These are phyloP conservation scores for Exophiala alcalophila DNA, from an alignment of 2,329 filamentous ascomycete species.

Conservation along the genomic window DNA sequence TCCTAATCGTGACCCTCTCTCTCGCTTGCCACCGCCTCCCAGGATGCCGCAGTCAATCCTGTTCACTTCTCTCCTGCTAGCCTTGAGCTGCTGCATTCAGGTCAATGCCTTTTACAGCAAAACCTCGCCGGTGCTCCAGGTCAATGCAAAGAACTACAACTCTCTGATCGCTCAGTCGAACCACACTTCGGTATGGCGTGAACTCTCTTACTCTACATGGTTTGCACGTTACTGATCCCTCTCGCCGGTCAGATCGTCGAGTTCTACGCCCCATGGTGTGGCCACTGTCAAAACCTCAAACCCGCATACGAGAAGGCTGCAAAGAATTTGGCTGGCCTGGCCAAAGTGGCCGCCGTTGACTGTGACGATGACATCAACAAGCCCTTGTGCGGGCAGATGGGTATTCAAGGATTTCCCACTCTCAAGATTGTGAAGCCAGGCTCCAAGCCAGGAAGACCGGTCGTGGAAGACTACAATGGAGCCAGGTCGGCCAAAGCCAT, in stretches of 20 bases:
- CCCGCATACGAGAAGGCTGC: constrained; percentile 94
- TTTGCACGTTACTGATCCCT: constrained; percentile 24
- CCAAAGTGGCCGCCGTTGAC: constrained; percentile 90
- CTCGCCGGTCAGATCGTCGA: constrained; percentile 51
- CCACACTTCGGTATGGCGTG: constrained; percentile 72
- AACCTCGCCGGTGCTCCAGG: constrained; percentile 79
- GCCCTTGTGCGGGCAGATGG: constrained; percentile 76
- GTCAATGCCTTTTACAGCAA: constrained; percentile 78
- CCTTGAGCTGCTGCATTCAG: constrained; percentile 54
- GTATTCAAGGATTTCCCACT: constrained; percentile 90
- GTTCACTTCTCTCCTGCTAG: constrained; percentile 27
- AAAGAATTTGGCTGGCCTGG: constrained; percentile 81
- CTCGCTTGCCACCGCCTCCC: not conserved
- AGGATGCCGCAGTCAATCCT: constrained; percentile 15
- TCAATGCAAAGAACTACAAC: constrained; percentile 76
- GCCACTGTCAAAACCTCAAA: constrained; percentile 93
- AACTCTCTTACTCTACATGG: not conserved
- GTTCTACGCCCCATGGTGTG: constrained; percentile 98
- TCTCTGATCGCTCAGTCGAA: constrained; percentile 83
- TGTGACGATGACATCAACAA: constrained; percentile 96
- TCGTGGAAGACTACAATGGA: constrained; percentile 88
- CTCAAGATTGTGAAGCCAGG: constrained; percentile 87
- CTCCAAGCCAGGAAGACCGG: constrained; percentile 74
- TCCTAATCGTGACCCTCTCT: not conserved
- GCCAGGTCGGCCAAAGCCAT: constrained; percentile 80